Evolutionary conservation across 345 rosid genomes (phyloP), one percentile per base, ranked within the genome.

Genomic region (rapeseed (Brassica napus)): DNA sequence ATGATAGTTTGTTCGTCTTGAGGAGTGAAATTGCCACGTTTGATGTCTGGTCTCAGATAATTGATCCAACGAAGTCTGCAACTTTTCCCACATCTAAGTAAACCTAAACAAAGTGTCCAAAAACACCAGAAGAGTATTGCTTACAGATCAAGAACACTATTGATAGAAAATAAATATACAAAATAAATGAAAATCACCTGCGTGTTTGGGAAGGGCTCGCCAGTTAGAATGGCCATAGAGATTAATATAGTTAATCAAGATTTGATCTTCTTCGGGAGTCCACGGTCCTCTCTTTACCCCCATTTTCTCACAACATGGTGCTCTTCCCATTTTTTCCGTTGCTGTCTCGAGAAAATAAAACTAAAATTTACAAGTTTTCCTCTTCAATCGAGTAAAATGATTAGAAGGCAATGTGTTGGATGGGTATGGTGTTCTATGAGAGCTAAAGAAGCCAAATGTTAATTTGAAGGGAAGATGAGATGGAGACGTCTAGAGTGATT

Each of bases 31-130:
- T 92, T 92, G 23, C 94, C 97, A 72, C 94, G 79, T 82, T 92
- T 92, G 23, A 92, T 92, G 61, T 90, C 94, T 3, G 97, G 97
- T 74, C 94, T 85, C 34, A 92, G 65, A 76, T 92, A 92, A 69
- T 92, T 92, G 28, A 81, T 86, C 97, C 97, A 92, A 4, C 97
- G 84, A 21, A 92, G 86, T 65, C 97, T 87, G 82, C 97, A 92
- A 80, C 97, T 92, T 86, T 92, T 92, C 2, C 97, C 97, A 57
- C 94, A 92, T 76, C 97, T 89, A 44, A 85, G 78, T 72, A 92
- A 81, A 60, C 97, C 97, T 92, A 81, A 8, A 81, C 0, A 34
- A 16, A 59, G 9, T 3, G 68, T 24, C 52, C 11, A 57, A 23
- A 65, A 59, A 6, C 10, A 44, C 32, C 31, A 9, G 63, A 10